Base-by-base conservation (phyloP, 2,329 filamentous ascomycete genomes). In the Salinomyces thailandicus region DNA sequence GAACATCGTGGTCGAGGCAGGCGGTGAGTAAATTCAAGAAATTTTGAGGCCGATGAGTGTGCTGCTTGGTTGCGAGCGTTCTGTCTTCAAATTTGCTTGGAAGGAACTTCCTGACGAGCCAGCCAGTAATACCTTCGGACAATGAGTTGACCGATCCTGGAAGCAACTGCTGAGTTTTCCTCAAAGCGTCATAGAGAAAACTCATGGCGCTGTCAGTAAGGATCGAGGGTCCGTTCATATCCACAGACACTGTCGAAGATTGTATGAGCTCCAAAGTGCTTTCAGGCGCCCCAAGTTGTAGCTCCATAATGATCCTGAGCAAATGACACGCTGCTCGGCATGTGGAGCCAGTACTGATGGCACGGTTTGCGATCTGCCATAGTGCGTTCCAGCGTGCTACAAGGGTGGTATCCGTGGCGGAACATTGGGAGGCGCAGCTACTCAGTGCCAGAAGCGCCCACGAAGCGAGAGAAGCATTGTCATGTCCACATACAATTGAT, bases 381-480 rank as follows among this genome's bases (percentile, higher is more conserved):
- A 79, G 59, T 39, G 82, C 75, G 39, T 72, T 68, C 85, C 86
- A 95, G 18, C 65, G 59, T 1, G 52, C 46, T 39, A 60, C 61
- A 8, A 77, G 53, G 29, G 53, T 53, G n/a, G 49, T 41, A 13
- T 64, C 57, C 14, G 52, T 59, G 14, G 72, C 61, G 28, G 50
- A 43, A 18, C 48, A 44, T 45, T 72, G 66, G 31, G 62, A 50
- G 18, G 69, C 63, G 49, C 72, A 68, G 47, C 69, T 84, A 44
- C 84, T 69, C 53, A 85, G 75, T n/a, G 79, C 80, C 35, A 95
- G 59, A 66, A 93, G 76, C 13, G 85, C 80, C 91, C 91, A 98
- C 0, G 79, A 84, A 5, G 79, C 73, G 27, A 79, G 64, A 6
- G 61, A 59, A 11, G 64, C 62, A 46, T 81, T 77, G 50, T 93